These are phyloP conservation scores for Blastobotrys illinoisensis DNA, from an alignment of 1,139 yeast genomes.

Conservation along the genomic window DNA sequence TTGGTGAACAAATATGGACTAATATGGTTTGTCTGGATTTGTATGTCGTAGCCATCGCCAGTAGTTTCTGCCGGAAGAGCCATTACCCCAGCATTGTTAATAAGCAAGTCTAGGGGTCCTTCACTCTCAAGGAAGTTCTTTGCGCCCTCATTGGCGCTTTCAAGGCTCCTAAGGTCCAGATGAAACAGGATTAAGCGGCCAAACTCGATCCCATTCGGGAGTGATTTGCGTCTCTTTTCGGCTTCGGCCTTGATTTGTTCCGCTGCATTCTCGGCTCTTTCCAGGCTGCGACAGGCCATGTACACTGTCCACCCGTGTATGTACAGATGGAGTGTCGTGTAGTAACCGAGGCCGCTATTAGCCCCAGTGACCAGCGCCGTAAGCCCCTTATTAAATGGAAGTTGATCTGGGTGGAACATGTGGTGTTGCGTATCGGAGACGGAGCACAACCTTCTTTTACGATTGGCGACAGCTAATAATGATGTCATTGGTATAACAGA, in stretches of 20 bases:
- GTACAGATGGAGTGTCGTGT: slow-evolving; percentile 66
- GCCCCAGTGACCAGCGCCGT: slow-evolving; percentile 78
- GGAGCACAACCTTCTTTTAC: not conserved
- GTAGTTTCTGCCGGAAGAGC: slow-evolving; percentile 64
- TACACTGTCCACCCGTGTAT: slow-evolving; percentile 74
- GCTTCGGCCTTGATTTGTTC: slow-evolving; percentile 54
- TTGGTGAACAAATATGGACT: slow-evolving; percentile 71
- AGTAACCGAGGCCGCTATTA: slow-evolving; percentile 75
- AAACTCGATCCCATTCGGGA: slow-evolving; percentile 23
- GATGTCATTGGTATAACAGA: no score
- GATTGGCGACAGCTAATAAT: not conserved
- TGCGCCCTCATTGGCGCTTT: slow-evolving; percentile 55
- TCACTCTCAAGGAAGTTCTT: slow-evolving; percentile 46
- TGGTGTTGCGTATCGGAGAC: not conserved
- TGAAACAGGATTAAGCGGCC: slow-evolving; percentile 60
- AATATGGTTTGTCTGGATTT: slow-evolving; percentile 71
- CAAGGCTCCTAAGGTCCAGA: slow-evolving; percentile 56
- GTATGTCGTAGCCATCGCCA: slow-evolving; percentile 70
- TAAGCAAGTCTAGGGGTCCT: slow-evolving; percentile 50
- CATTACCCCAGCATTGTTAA: slow-evolving; percentile 81
- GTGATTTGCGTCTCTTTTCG: slow-evolving; percentile 26
- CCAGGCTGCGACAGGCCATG: slow-evolving; percentile 60
- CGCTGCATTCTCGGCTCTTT: slow-evolving; percentile 53
- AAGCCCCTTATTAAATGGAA: slow-evolving; percentile 35
- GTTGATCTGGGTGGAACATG: slow-evolving; percentile 17